phyloP scores from a whole-genome alignment of 1,284 basidiomycete species.

The Fistulina hepatica region DNA sequence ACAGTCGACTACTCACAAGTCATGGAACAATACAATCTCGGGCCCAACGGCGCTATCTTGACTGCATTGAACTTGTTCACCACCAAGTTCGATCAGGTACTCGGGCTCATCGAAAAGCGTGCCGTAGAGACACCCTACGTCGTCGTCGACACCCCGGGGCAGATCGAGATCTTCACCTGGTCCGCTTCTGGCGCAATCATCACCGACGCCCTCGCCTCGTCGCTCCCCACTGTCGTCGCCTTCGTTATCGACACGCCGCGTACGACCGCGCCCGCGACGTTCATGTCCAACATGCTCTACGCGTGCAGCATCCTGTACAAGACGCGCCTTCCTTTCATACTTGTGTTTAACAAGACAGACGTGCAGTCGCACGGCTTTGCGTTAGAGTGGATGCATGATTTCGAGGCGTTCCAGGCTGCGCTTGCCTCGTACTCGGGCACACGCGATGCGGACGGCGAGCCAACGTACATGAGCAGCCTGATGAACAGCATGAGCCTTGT shows the following conservation, averaged over 20 bases:
- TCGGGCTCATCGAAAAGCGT: slow-evolving; percentile 86
- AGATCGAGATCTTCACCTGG: slow-evolving; percentile 99
- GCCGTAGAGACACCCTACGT: slow-evolving; percentile 79
- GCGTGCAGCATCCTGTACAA: slow-evolving; percentile 99
- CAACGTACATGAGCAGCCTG: slow-evolving; percentile 96
- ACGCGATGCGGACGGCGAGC: slow-evolving; percentile 77
- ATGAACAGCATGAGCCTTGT: slow-evolving; percentile 99
- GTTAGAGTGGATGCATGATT: slow-evolving; percentile 97
- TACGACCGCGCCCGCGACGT: slow-evolving; percentile 91
- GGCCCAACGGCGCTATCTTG: slow-evolving; percentile 95
- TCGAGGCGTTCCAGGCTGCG: slow-evolving; percentile 79
- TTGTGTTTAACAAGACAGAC: slow-evolving; percentile 99
- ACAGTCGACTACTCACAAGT: slow-evolving; percentile 97
- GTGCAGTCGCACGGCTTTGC: slow-evolving; percentile 86
- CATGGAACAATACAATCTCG: slow-evolving; percentile 99
- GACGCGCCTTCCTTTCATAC: slow-evolving; percentile 91
- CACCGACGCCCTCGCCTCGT: slow-evolving; percentile 92
- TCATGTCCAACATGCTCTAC: slow-evolving; percentile 99
- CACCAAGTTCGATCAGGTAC: slow-evolving; percentile 98
- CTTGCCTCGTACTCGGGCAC: slow-evolving; percentile 54
- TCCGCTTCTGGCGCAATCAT: slow-evolving; percentile 98
- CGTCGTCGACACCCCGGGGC: slow-evolving; percentile 94
- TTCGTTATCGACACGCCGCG: slow-evolving; percentile 98
- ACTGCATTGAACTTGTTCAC: slow-evolving; percentile 97
- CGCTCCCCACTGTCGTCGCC: slow-evolving; percentile 89